These are phyloP conservation scores for Knufia fluminis DNA, from an alignment of 2,329 filamentous ascomycete species.

Conservation along the genomic window DNA sequence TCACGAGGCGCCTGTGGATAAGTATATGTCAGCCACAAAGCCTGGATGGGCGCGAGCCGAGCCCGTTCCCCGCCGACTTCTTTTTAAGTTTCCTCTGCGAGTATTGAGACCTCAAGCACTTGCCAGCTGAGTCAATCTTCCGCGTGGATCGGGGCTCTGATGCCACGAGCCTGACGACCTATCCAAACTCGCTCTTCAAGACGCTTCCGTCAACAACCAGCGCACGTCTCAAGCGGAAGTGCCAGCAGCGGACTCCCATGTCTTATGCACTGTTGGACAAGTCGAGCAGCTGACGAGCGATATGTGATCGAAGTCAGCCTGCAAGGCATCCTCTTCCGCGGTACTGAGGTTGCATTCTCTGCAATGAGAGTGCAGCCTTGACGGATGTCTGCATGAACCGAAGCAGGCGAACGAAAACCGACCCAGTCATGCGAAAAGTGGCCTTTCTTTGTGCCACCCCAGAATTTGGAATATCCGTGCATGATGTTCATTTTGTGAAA, in stretches of 20 bases:
- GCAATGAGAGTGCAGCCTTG: neutral
- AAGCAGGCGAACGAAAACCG: neutral
- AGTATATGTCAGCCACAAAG: neutral
- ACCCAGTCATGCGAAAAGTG: neutral
- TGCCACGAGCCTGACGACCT: too few species aligned
- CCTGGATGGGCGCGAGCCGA: neutral
- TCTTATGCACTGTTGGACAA: conserved; percentile 1
- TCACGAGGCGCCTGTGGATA: neutral
- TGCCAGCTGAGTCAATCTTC: neutral
- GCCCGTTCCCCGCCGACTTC: neutral
- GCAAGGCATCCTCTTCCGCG: neutral
- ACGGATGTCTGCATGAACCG: conserved; percentile 1
- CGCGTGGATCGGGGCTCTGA: neutral
- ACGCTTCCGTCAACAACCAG: neutral
- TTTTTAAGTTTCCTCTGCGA: neutral
- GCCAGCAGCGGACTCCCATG: neutral
- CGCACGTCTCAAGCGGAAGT: neutral
- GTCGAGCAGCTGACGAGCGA: neutral
- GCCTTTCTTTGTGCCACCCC: conserved; percentile 1
- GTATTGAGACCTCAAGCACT: neutral
- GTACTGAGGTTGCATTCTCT: neutral
- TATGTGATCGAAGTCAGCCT: neutral
- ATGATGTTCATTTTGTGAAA: neutral
- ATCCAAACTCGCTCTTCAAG: too few species aligned
- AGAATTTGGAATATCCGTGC: conserved; percentile 7